Percentiles rank a stretch among this genome's conserved stretches.
phyloP scores from a whole-genome alignment of 805 yeast species.

The Ogataea wickerhamii region DNA sequence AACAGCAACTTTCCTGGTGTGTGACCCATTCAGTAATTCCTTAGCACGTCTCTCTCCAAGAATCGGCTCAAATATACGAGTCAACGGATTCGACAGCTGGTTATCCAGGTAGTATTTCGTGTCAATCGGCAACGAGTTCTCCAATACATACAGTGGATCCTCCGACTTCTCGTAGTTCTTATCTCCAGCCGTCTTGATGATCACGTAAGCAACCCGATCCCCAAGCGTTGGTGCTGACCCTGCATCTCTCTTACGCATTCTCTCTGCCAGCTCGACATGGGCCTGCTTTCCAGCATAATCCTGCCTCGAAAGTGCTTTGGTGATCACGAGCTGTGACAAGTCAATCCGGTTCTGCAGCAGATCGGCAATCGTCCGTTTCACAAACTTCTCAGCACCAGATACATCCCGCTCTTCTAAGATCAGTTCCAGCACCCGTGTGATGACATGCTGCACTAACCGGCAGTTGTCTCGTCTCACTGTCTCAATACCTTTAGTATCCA shows the following conservation, averaged over 20 bases:
- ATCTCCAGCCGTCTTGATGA: constrained; percentile 75
- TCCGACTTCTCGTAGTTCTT: constrained; percentile 95
- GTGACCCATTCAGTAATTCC: constrained; percentile 77
- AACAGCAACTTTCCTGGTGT: constrained; percentile 72
- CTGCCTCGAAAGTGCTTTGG: constrained; percentile 83
- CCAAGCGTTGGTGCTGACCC: constrained; percentile 98
- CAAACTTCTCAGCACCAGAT: constrained; percentile 76
- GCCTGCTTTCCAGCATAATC: constrained; percentile 97
- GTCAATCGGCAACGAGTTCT: constrained; percentile 89
- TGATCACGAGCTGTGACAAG: constrained; percentile 87
- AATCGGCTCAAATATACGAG: constrained; percentile 92
- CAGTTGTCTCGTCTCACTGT: constrained; percentile 98
- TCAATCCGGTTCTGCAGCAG: constrained; percentile 88
- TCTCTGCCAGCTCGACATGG: constrained; percentile 91
- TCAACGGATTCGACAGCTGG: constrained; percentile 86
- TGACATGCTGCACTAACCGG: constrained; percentile 88
- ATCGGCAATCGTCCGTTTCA: constrained; percentile 84
- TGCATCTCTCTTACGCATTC: constrained; percentile 94
- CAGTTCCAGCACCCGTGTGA: constrained; percentile 81
- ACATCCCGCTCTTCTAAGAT: constrained; percentile 88
- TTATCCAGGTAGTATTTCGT: constrained; percentile 91
- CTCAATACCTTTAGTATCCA: constrained; percentile 98
- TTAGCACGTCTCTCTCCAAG: constrained; percentile 82
- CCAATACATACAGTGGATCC: constrained; percentile 91
- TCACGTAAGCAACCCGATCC: constrained; percentile 97